These are phyloP conservation scores for Basipetospora chlamydospora DNA, from an alignment of 2,329 filamentous ascomycete species.

Conservation along the genomic window DNA sequence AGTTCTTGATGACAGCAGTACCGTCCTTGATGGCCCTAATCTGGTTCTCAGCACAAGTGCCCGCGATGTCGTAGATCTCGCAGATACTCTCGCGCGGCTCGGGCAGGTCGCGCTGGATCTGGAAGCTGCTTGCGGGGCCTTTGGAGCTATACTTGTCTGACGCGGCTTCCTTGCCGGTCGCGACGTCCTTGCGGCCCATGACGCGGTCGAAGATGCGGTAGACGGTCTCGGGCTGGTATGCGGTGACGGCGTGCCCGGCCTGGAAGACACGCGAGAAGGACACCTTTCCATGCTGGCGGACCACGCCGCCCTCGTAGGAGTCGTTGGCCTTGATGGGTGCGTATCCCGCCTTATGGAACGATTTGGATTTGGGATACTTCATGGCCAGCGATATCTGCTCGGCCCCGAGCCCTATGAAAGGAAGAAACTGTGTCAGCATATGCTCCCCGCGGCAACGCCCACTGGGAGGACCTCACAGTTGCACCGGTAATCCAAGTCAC, in stretches of 20 bases:
- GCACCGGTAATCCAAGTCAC: conserved; percentile 48
- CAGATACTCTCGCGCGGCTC: not conserved
- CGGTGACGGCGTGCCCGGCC: conserved; percentile 47
- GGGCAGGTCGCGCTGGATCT: not conserved
- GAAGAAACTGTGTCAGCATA: not conserved
- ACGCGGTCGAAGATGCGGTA: conserved; percentile 47
- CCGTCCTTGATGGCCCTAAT: conserved; percentile 1
- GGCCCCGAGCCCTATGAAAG: not conserved
- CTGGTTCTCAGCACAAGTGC: conserved; percentile 2
- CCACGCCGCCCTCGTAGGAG: conserved; percentile 54
- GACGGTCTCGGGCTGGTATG: conserved; percentile 45
- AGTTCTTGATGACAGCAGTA: conserved; percentile 9
- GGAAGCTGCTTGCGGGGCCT: not conserved
- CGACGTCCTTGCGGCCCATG: conserved; percentile 37
- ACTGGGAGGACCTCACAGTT: conserved; percentile 28
- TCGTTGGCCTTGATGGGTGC: conserved; percentile 55
- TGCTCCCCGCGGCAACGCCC: conserved; percentile 11
- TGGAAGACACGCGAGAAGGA: conserved; percentile 54
- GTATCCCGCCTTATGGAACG: conserved; percentile 42
- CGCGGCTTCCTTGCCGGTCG: conserved; percentile 38
- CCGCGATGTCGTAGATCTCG: not conserved
- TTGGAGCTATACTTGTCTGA: conserved; percentile 18
- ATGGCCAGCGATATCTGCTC: conserved; percentile 24
- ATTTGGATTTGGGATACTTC: conserved; percentile 32
- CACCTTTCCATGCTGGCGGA: conserved; percentile 64